Percentiles rank a stretch among this genome's conserved stretches.
These are phyloP conservation scores for Quercus rubra DNA, from an alignment of 306 rosid species.

Conservation along the genomic window DNA sequence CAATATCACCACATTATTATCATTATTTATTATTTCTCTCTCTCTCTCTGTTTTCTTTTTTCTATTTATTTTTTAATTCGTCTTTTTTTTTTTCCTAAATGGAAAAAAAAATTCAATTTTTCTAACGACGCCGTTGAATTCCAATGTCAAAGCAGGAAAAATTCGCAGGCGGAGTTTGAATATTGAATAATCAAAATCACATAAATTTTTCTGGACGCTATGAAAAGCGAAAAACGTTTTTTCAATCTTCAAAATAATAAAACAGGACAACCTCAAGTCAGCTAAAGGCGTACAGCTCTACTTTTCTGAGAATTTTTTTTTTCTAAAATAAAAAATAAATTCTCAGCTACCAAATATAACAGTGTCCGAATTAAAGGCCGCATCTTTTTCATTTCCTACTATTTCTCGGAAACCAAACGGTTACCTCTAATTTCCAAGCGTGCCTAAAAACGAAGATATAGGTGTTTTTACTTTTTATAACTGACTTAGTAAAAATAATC, in stretches of 20 bases:
- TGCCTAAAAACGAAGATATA: too few species aligned
- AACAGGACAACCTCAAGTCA: not conserved
- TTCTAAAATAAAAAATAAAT: slow-evolving; percentile 14
- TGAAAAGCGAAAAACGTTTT: not conserved
- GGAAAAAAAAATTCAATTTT: not conserved
- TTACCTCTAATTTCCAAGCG: too few species aligned
- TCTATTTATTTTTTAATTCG: too few species aligned
- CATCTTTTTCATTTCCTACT: not conserved
- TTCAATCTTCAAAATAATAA: not conserved
- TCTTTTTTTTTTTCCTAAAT: too few species aligned
- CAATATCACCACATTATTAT: slow-evolving; percentile 10
- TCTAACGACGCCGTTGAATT: slow-evolving; percentile 29
- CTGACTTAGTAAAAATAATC: not conserved
- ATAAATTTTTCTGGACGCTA: too few species aligned
- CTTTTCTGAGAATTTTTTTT: not conserved
- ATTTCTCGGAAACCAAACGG: not conserved
- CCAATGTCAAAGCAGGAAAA: slow-evolving; percentile 4
- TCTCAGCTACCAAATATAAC: not conserved
- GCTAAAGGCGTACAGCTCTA: not conserved
- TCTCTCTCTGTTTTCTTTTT: too few species aligned
- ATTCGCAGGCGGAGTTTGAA: not conserved
- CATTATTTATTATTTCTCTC: not conserved
- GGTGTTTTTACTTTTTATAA: not conserved
- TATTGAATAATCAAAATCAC: slow-evolving; percentile 37
- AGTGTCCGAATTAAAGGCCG: too few species aligned